A percentile compares a stretch with the other conserved stretches of the same genome.
Evolutionary conservation across 2,329 filamentous ascomycete species (phyloP).

Genomic region (Coniochaeta pulveracea): DNA sequence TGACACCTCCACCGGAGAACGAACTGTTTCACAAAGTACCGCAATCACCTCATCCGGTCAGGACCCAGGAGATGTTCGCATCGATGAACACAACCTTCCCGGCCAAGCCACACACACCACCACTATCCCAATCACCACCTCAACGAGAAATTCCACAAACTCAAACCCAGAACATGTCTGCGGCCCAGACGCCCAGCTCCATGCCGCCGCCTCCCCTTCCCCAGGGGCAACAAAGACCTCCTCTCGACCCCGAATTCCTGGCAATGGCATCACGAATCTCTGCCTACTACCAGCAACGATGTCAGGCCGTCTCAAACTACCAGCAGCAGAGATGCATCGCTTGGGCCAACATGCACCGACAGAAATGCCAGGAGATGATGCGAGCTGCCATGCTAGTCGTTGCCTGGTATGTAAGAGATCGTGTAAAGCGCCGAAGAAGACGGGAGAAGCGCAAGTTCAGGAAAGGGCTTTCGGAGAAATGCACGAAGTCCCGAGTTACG

Average conservation of each 20-base stretch:
- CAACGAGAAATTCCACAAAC: background rate
- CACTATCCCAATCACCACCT: background rate
- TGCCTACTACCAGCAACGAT: conserved; percentile 35
- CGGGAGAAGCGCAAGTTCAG: conserved; percentile 29
- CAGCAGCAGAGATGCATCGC: conserved; percentile 36
- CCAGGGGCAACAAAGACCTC: conserved; percentile 3
- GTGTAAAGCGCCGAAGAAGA: conserved; percentile 29
- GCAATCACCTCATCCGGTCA: conserved; percentile 7
- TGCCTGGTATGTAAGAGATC: conserved; percentile 37
- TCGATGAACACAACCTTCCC: conserved; percentile 1
- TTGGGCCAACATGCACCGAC: conserved; percentile 33
- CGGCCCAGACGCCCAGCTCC: conserved; percentile 3
- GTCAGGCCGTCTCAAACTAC: conserved; percentile 31
- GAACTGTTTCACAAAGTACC: conserved; percentile 18
- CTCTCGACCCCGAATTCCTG: conserved; percentile 28
- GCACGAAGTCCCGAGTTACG: conserved; percentile 5
- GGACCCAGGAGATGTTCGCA: background rate
- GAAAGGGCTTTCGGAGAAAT: conserved; percentile 22
- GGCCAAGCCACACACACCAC: background rate
- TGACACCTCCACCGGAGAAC: conserved; percentile 27
- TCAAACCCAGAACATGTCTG: conserved; percentile 5
- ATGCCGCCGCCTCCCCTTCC: conserved; percentile 1
- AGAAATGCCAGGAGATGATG: conserved; percentile 36
- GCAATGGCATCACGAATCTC: conserved; percentile 35
- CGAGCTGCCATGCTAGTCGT: conserved; percentile 37